A percentile compares a stretch with the other conserved stretches of the same genome.
Evolutionary conservation across 257 asterid species (phyloP).

Genomic region (Ocimum tenuiflorum): DNA sequence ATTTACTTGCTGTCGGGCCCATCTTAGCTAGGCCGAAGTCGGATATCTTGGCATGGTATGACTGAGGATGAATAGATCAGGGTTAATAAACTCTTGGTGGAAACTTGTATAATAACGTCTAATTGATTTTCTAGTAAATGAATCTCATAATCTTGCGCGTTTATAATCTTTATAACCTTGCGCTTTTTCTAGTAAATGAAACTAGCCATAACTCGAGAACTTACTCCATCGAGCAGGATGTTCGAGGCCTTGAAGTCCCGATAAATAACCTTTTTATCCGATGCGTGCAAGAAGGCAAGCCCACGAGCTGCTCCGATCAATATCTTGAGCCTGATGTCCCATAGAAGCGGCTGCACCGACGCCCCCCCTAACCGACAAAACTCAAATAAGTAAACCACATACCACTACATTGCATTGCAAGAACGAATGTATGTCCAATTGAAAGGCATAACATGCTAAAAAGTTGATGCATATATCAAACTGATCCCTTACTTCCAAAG

Average conservation of each 20-base stretch:
- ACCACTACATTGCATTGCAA: too few species aligned
- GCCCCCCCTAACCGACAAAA: slow-evolving; percentile 35
- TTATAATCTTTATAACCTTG: too few species aligned
- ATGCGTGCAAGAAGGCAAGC: slow-evolving; percentile 43
- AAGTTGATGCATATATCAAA: background rate
- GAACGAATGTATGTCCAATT: too few species aligned
- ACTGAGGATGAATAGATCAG: slow-evolving; percentile 15
- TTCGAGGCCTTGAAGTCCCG: slow-evolving; percentile 54
- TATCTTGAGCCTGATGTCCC: slow-evolving; percentile 46
- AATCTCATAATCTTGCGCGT: too few species aligned
- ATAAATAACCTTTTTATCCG: slow-evolving; percentile 38
- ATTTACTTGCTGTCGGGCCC: slow-evolving; percentile 45
- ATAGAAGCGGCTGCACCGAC: slow-evolving; percentile 42
- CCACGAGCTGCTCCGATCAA: slow-evolving; percentile 48
- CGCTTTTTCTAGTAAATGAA: too few species aligned
- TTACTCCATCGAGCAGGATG: slow-evolving; percentile 49
- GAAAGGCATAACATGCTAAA: too few species aligned
- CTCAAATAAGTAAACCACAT: background rate
- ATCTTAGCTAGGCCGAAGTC: slow-evolving; percentile 49
- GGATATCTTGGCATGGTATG: slow-evolving; percentile 47
- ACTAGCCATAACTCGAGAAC: background rate
- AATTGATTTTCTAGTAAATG: too few species aligned
- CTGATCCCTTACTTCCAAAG: slow-evolving; percentile 61
- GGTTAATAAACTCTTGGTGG: background rate
- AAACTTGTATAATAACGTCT: too few species aligned